Evolutionary conservation across 129 eudicot species (phyloP), one percentile per base, ranked within the genome.

Genomic region (Chrysanthemum seticuspe): DNA sequence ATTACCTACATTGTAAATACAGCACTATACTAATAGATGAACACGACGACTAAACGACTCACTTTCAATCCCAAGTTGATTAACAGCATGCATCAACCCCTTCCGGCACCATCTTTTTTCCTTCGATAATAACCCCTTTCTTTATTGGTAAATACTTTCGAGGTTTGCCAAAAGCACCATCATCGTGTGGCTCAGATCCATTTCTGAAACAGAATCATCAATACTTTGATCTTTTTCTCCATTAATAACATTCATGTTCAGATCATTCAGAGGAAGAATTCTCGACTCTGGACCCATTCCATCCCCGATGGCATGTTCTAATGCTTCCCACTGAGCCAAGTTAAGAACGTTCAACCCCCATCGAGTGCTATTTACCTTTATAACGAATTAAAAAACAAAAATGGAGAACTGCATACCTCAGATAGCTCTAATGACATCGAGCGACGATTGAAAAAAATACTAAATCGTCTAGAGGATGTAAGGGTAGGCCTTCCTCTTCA

Each of bases 301-400:
- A 65, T 84, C 83, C 27, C 84, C 97, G 27, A n/a, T 62, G 29
- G 76, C 84, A 59, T 79, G 85, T 72, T 94, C 99, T 60, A 94
- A 40, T 13, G 93, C 96, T 82, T 94, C 99, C 99, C 99, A 94
- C 62, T 94, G 94, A 34, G 90, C 91, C 62, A 90, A 65, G 77
- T 94, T 94, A 62, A 97, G 97, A 51, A 94, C 96, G 61, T 94
- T 94, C 62, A 89, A 79, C 18, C 99, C 99, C 99, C 99, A 94
- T 2, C 99, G 21, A 19, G 21, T 19, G 21, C 0, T 19, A 19
- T 19, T 19, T 19, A 19, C 21, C 21, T 19, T 19, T 19, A 19
- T 19, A 19, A 19, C 21, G 21, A 19, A 19, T 19, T 19, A 19
- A 19, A 19, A 19, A 19, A 19, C 21, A 19, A 19, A 19, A 19